Evolutionary conservation across 2,329 filamentous ascomycete genomes (phyloP), one percentile per base, ranked within the genome.

Genomic region (Ophiostoma ulmi): DNA sequence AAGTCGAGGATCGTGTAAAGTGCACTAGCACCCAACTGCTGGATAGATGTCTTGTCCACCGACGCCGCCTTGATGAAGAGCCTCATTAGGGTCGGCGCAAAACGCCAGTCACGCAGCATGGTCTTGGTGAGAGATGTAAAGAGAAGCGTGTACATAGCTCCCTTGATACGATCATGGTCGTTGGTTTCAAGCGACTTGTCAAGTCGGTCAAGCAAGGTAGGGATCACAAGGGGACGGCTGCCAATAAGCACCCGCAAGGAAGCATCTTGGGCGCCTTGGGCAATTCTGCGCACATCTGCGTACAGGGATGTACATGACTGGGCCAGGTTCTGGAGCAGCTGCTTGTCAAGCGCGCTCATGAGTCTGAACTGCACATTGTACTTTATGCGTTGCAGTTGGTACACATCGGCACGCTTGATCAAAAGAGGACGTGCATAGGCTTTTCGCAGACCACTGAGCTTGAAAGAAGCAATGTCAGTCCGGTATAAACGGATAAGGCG

Each of bases 1-100:
- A 97, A 97, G 68, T 98, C 94, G 77, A 97, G 89, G 58, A 99
- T 85, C 20, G 92, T 90, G 77, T 94, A 97, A 0, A 96, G 85
- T 0, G 91, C 92, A 48, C 89, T 90, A 0, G 89, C 87, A 17
- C 93, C 93, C 20, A 99, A 86, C 75, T 91, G 93, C 79, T 99
- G 95, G 58, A 99, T 94, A 0, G 94, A 97, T 5, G 93, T 89
- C 78, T 97, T 97, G 80, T 99, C 95, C 20, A 96, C 93, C 48
- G 90, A 90, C 22, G 91, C 94, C 2, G 95, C 93, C 76, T 91
- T 88, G 74, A 99, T 95, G 80, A 97, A 99, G 10, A 95, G 84
- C 69, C 90, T 89, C 82, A 99, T 92, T 67, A 97, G 83, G n/a
- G 90, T 87, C 0, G 96, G 95, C 0, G 95, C 93, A 79, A 94